Evolutionary conservation across 257 asterid species (phyloP), one percentile per base, ranked within the genome.

Genomic region (Asclepias syriaca): DNA sequence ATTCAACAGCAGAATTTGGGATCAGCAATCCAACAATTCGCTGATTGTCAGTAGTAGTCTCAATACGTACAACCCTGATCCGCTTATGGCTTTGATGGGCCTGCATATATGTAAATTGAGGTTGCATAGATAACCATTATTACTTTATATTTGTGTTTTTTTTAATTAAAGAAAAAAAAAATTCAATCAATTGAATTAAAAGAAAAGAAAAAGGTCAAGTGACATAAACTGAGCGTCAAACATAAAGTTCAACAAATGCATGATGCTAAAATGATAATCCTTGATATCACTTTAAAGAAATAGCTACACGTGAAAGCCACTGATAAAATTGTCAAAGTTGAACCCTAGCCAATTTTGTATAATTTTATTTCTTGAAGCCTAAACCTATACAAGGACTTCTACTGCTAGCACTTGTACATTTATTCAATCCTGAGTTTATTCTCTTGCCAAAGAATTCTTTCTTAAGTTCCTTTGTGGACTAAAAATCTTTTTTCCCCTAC

Each of bases 1-100:
- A 79, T 80, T 82, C 92, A 69, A 95, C 98, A 18, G 98, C 98
- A 65, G 97, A 89, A 88, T 87, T 92, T 60, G 99, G 98, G 70
- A 95, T 95, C 69, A 89, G 97, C 72, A 95, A 74, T 58, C 97
- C 98, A 40, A 95, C 96, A 75, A 88, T 83, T 79, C 96, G 87
- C 77, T 86, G 92, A 73, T 72, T 87, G 74, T 92, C 94, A 51
- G 92, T 67, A 29, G 99, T 94, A 71, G 99, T 91, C 86, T 87
- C 97, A 71, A 94, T 77, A 51, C 90, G 88, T 75, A 94, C 97
- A 80, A 94, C 93, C 77, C 97, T 89, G 72, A 90, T 81, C 64
- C 98, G 81, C 75, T 80, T 82, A 81, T 94, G 97, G 89, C 93
- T 89, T 74, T 51, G 92, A 63, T 96, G 95, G 61, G 88, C 87